Base-by-base conservation (phyloP, 192 early-diverging fungal species). In the Backusella parvicylindrica region DNA sequence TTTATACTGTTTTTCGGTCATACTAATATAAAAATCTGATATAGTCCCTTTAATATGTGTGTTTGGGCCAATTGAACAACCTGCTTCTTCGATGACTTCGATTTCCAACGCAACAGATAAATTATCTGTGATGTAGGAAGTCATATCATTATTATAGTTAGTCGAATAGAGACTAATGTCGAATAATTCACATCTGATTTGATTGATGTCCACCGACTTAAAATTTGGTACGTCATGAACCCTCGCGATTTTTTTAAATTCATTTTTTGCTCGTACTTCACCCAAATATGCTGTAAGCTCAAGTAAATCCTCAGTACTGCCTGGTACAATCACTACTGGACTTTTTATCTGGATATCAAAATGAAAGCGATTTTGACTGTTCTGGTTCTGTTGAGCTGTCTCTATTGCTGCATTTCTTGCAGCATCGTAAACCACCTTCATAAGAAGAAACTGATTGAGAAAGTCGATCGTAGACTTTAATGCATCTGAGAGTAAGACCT, bases 271-370 rank as follows among this genome's bases (percentile, higher is more conserved):
- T 1, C 88, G 83, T n/a, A 96, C 87, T 70, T 90, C 89, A 40
- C 95, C 95, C 3, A 93, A 87, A 74, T 91, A 87, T 75, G 85
- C 81, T 26, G 86, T 79, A 11, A 96, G 33, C 38, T 77, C 53
- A 70, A 93, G 88, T 21, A 21, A 21, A 63, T 68, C 41, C 0
- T 30, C 73, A 33, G 70, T 76, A n/a, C 79, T 72, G 33, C 86
- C 82, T 4, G 92, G 94, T 73, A 95, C 91, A 2, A 86, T 85
- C n/a, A 96, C 81, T 28, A 94, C 87, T 0, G 95, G 95, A 18
- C 91, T 89, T 7, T 89, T 84, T 77, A 95, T 88, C 6, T 79
- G 68, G 18, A 96, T 75, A 75, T 95, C 90, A 82, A 92, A 95
- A 68, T 92, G 87, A 63, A 89, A 90, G 71, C 75, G 84, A 13